A percentile compares a stretch with the other conserved stretches of the same genome.
Conservation (phyloP, 2,329 filamentous ascomycete species). For the Trichophyton benhamiae region DNA sequence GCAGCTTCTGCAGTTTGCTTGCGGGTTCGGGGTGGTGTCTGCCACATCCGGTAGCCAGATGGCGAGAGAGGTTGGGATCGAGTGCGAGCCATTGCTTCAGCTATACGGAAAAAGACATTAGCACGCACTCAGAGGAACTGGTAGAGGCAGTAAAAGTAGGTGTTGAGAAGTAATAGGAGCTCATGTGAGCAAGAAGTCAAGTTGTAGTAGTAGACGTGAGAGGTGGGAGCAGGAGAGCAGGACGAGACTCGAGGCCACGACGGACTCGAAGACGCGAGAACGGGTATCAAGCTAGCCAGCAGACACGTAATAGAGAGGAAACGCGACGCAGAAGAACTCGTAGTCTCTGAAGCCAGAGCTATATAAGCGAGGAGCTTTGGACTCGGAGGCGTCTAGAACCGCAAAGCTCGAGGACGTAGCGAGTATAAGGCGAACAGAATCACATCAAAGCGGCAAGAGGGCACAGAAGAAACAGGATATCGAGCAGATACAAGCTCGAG, state of each 20-base stretch:
- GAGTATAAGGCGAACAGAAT: not conserved
- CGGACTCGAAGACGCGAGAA: not conserved
- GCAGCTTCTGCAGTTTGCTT: slow-evolving; percentile 11
- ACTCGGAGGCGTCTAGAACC: not conserved
- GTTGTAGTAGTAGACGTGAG: not conserved
- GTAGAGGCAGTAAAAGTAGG: not conserved
- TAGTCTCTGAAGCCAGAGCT: not conserved
- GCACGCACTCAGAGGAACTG: not conserved
- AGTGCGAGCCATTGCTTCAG: slow-evolving; percentile 2
- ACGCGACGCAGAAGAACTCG: not conserved
- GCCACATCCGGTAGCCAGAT: slow-evolving; percentile 23
- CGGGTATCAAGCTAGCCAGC: not conserved
- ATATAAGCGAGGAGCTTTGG: not conserved
- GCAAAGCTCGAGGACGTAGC: not conserved
- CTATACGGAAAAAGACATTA: not conserved
- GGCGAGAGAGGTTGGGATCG: slow-evolving; percentile 22
- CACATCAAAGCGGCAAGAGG: not conserved
- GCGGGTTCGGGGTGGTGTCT: slow-evolving; percentile 13
- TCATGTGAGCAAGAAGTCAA: not conserved
- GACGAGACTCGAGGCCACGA: not conserved
- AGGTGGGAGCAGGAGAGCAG: not conserved
- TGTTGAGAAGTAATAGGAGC: not conserved
- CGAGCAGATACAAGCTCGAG: not conserved
- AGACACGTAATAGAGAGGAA: not conserved
- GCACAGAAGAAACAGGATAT: not conserved